phyloP scores from a whole-genome alignment of 140 eudicot species.

The Flaveria floridana region DNA sequence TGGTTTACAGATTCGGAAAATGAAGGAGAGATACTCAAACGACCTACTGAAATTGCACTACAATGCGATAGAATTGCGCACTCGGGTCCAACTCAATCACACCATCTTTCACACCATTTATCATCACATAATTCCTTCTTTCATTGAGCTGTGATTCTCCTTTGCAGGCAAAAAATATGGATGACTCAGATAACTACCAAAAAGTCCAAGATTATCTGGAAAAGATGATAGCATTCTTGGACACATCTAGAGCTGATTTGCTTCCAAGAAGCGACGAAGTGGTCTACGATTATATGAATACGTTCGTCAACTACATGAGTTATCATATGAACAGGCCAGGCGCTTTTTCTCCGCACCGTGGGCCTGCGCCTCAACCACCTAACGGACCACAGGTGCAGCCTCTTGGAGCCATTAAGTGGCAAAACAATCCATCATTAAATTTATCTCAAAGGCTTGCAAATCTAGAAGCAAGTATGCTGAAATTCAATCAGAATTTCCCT shows the following conservation, averaged over 20 bases:
- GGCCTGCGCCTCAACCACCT: conserved; percentile 1
- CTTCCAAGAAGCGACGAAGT: conserved; percentile 7
- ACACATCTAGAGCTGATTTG: conserved; percentile 6
- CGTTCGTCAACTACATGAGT: background rate
- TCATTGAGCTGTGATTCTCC: conserved; percentile 10
- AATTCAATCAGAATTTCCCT: conserved; percentile 29
- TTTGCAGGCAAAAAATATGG: conserved; percentile 21
- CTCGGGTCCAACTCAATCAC: conserved; percentile 29
- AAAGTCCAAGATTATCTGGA: background rate
- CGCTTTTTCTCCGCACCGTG: background rate
- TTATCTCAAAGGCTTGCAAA: conserved; percentile 7
- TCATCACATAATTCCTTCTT: background rate
- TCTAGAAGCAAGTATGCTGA: conserved; percentile 8
- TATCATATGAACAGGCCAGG: conserved; percentile 9
- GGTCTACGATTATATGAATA: conserved; percentile 16
- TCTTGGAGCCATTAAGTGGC: background rate
- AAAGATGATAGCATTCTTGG: conserved; percentile 29
- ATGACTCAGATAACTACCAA: background rate
- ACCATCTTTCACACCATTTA: background rate
- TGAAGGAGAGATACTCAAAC: conserved; percentile 9
- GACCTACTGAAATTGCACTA: conserved; percentile 18
- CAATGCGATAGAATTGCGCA: background rate
- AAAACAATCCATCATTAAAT: conserved; percentile 6
- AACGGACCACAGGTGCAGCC: conserved; percentile 23
- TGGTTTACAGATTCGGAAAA: conserved; percentile 16